phyloP scores from a whole-genome alignment of 2,329 filamentous ascomycete species.

The Claviceps capensis region DNA sequence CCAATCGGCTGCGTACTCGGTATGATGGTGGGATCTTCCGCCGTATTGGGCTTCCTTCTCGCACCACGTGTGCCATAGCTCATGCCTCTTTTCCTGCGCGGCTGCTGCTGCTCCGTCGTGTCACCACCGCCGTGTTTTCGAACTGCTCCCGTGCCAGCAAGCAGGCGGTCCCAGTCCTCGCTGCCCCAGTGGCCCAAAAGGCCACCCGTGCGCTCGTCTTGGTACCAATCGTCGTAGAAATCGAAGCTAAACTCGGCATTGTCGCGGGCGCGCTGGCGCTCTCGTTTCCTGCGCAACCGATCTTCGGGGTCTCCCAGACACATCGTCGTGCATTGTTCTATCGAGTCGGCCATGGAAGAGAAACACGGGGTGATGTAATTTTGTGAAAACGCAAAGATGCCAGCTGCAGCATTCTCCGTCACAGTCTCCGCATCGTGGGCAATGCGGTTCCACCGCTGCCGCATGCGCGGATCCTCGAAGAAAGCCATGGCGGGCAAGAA shows the following conservation, averaged over 20 bases:
- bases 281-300: constrained; percentile 51
- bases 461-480: constrained; percentile 72
- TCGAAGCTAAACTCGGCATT: constrained; percentile 79
- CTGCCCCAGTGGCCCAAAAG: constrained; percentile 61
- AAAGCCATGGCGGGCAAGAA: constrained; percentile 35
- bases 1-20: constrained; percentile 75
- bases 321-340: constrained; percentile 59
- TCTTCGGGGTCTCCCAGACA: constrained; percentile 63
- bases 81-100: constrained; percentile 67
- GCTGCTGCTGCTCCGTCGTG: constrained; percentile 52
- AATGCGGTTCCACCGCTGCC: constrained; percentile 87
- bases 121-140: constrained; percentile 20
- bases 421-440: constrained; percentile 81
- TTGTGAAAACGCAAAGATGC: constrained; percentile 80
- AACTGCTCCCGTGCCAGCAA: constrained; percentile 52
- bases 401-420: constrained; percentile 82
- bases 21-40: constrained; percentile 75
- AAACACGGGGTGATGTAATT: constrained; percentile 76
- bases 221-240: constrained; percentile 96
- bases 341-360: constrained; percentile 46
- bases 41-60: constrained; percentile 34
- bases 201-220: constrained; percentile 37
- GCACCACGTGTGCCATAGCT: constrained; percentile 64
- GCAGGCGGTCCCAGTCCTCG: constrained; percentile 73
- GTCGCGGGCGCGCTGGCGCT: constrained; percentile 44